phyloP scores from a whole-genome alignment of 305 asterid genomes.

The Fraxinus velutina region DNA sequence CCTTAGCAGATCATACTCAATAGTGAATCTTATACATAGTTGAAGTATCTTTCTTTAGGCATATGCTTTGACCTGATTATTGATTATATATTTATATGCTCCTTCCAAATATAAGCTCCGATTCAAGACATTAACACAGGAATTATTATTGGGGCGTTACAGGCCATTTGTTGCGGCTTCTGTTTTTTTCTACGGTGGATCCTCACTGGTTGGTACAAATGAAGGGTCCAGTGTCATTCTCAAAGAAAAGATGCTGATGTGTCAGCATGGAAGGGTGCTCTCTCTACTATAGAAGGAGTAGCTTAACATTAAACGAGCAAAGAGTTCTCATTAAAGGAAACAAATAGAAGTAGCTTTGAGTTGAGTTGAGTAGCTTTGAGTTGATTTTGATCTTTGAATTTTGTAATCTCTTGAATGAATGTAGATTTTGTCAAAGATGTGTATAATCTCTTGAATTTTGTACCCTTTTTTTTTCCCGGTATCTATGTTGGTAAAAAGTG shows the following conservation, averaged over 20 bases:
- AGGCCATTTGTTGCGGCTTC: conserved; percentile 85
- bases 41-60: background rate
- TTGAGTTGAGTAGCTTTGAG: background rate
- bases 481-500: background rate
- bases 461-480: background rate
- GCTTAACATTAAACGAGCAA: background rate
- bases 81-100: background rate
- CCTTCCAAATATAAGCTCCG: background rate
- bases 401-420: background rate
- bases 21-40: background rate
- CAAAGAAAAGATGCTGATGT: background rate
- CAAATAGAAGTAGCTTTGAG: background rate
- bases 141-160: background rate
- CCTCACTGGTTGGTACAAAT: conserved; percentile 87
- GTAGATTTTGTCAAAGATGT: background rate
- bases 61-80: background rate
- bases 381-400: background rate
- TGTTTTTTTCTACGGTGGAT: conserved; percentile 74
- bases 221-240: conserved; percentile 10
- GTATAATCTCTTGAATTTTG: background rate
- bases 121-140: background rate
- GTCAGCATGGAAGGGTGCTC: background rate
- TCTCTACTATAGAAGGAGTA: background rate
- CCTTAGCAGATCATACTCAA: background rate
- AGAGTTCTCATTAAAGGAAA: background rate